Evolutionary conservation across 2,329 filamentous ascomycete genomes (phyloP).

Genomic region (Colletotrichum sp.): DNA sequence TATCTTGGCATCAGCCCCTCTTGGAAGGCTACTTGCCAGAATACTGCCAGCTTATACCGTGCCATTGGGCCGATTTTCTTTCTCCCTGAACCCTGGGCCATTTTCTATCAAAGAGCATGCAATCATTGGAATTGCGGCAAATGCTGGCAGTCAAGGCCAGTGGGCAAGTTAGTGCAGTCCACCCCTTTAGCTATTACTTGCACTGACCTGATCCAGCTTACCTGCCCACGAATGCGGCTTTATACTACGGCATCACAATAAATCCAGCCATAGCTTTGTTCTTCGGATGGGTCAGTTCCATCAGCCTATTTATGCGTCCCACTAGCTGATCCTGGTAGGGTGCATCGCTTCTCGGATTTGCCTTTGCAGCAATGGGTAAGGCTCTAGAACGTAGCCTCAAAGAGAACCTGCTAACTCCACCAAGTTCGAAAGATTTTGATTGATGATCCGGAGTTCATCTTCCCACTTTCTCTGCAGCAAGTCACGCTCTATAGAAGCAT

Average conservation of each 20-base stretch:
- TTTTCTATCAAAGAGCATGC: conserved; percentile 65
- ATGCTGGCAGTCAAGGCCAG: conserved; percentile 16
- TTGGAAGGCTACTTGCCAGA: conserved; percentile 56
- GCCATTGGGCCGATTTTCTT: conserved; percentile 52
- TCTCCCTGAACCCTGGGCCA: conserved; percentile 60
- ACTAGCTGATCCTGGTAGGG: not conserved
- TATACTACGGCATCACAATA: conserved; percentile 60
- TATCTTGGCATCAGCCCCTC: conserved; percentile 61
- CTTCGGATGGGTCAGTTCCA: conserved; percentile 65
- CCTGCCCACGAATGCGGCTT: conserved; percentile 48
- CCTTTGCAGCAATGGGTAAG: conserved; percentile 59
- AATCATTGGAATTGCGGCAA: conserved; percentile 58
- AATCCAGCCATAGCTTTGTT: conserved; percentile 59
- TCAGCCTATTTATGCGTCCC: conserved; percentile 47
- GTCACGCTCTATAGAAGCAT: conserved; percentile 16
- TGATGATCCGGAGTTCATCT: conserved; percentile 57
- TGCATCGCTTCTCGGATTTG: conserved; percentile 9
- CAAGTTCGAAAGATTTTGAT: conserved; percentile 53
- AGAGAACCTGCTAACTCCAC: not conserved
- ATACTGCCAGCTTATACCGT: conserved; percentile 51
- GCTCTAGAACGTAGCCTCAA: not conserved
- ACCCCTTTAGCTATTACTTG: rapidly evolving
- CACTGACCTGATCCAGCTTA: not conserved
- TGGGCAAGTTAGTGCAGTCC: conserved; percentile 2
- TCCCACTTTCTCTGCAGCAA: conserved; percentile 11